Base-by-base conservation (phyloP, 2,329 filamentous ascomycete genomes). In the Boeremia exigua region DNA sequence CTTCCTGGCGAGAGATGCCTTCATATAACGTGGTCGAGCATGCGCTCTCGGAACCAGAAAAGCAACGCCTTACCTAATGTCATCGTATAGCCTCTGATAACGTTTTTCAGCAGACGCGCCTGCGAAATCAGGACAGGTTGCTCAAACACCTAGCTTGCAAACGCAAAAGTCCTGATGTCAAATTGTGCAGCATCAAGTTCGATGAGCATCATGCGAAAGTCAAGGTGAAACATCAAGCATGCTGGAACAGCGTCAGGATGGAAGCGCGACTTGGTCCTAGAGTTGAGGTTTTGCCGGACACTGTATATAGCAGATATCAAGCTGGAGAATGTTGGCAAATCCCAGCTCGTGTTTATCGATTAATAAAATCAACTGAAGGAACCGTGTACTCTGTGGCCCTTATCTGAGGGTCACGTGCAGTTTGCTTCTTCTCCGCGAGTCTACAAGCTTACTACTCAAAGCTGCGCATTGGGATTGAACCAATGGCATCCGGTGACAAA, bases 111-210 rank as follows among this genome's bases (percentile, higher is more conserved):
- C 71, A 73, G 52, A 69, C 69, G 10, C 66, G 67, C 28, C 54
- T 73, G 15, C 46, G 84, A 86, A 64, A 73, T 86, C 43, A 84
- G 84, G 23, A 85, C 82, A 0, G 83, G 79, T 7, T 86, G 84
- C 67, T 79, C 78, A 1, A 78, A 80, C 12, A 81, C 85, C 49
- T 85, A 80, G 76, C 75, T 86, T 44, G 82, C 82, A 2, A 68
- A 67, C 17, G 65, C 72, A 11, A 23, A 23, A 69, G 67, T 10
- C 72, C 75, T 0, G 64, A 71, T 17, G 62, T 75, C 4, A 65
- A 76, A 15, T 77, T 86, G 14, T 84, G 80, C 0, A 83, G 77
- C 42, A 75, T 86, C 44, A 83, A 86, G 61, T 75, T 82, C 32
- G 66, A 82, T 53, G 62, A 74, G 0, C 73, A 80, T 23, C 76